phyloP scores from a whole-genome alignment of 257 asterid species.

The Solanum pimpinellifolium region DNA sequence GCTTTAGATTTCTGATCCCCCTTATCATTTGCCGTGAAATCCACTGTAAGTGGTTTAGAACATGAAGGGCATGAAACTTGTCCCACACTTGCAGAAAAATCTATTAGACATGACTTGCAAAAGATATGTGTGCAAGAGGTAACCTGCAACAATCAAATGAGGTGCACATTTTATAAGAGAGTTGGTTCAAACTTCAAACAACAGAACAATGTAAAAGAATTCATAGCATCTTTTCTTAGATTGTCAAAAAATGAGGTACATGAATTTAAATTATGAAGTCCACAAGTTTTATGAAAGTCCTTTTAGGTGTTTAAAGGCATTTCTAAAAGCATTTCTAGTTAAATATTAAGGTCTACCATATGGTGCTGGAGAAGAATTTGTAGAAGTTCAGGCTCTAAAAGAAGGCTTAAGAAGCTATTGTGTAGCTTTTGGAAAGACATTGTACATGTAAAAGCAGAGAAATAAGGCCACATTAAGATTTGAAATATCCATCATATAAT shows the following conservation, averaged over 20 bases:
- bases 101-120: constrained; percentile 83
- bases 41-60: constrained; percentile 80
- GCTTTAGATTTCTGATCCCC: constrained; percentile 42
- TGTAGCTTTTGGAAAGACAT: not conserved
- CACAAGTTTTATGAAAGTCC: not conserved
- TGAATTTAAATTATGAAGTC: not conserved
- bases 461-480: not conserved
- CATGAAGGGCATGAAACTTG: constrained; percentile 81
- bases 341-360: not conserved
- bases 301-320: not conserved
- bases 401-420: not conserved
- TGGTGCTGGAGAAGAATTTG: not conserved
- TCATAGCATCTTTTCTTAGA: not conserved
- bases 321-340: not conserved
- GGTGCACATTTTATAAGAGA: not conserved
- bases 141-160: constrained; percentile 38
- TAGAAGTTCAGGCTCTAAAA: not conserved
- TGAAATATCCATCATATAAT: not conserved
- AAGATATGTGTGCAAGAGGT: constrained; percentile 73
- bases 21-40: constrained; percentile 41
- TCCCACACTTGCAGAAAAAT: constrained; percentile 55
- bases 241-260: not conserved
- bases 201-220: not conserved
- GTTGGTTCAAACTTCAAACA: not conserved
- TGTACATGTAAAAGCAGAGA: not conserved